Conservation (phyloP, 306 rosid species). For the Castanea crenata region DNA sequence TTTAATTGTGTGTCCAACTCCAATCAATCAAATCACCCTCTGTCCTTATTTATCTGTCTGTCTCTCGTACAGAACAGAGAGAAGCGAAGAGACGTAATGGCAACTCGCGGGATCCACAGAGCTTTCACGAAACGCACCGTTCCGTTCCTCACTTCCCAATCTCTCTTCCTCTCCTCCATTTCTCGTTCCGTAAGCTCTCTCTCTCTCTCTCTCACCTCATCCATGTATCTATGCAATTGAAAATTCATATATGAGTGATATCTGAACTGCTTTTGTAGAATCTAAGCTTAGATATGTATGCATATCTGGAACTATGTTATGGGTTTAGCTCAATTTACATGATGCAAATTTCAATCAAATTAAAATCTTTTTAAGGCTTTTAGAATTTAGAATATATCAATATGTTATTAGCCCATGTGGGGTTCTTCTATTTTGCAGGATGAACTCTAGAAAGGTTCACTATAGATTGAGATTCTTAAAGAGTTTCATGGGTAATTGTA, state of each 20-base stretch:
- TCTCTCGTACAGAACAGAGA: neutral
- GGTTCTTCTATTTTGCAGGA: too few species aligned
- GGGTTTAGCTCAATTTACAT: neutral
- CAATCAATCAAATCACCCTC: too few species aligned
- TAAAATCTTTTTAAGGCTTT: too few species aligned
- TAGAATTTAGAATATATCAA: too few species aligned
- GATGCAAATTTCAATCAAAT: neutral
- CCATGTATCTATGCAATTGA: neutral
- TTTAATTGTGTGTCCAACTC: too few species aligned
- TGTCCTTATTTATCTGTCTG: too few species aligned
- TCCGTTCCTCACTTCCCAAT: slow-evolving; percentile 27
- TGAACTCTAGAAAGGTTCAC: too few species aligned
- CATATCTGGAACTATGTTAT: neutral
- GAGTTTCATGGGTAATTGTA: too few species aligned
- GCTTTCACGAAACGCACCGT: slow-evolving; percentile 46
- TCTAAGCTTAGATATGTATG: neutral
- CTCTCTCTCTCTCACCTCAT: neutral
- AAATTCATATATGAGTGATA: neutral
- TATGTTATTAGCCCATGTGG: too few species aligned
- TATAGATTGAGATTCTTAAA: too few species aligned
- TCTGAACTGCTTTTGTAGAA: neutral
- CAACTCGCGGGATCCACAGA: slow-evolving; percentile 40
- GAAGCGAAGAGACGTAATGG: slow-evolving; percentile 37
- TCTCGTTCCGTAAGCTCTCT: slow-evolving; percentile 48
- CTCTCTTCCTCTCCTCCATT: slow-evolving; percentile 21